A percentile compares a stretch with the other conserved stretches of the same genome.
Conservation (phyloP, 306 rosid species). For the Quercus dentata region DNA sequence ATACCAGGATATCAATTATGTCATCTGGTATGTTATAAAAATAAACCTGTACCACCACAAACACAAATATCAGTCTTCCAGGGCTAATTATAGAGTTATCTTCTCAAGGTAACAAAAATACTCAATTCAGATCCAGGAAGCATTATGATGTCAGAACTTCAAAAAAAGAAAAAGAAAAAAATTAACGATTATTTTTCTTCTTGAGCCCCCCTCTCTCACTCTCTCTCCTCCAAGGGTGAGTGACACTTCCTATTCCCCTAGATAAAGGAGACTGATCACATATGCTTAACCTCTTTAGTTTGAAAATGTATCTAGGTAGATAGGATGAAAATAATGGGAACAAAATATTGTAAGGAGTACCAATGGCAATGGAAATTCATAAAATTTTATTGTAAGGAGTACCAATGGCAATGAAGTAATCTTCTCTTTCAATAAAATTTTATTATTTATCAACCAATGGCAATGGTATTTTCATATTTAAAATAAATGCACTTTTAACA, state of each 20-base stretch:
- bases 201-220: neutral
- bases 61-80: conserved; percentile 16
- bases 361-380: neutral
- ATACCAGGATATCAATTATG: conserved; percentile 77
- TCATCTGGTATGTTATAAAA: conserved; percentile 82
- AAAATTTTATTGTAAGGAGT: neutral
- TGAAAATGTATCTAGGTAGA: neutral
- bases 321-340: neutral
- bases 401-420: neutral
- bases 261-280: neutral
- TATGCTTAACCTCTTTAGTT: neutral
- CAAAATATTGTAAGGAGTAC: neutral
- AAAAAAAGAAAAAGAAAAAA: neutral
- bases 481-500: conserved; percentile 11
- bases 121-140: neutral
- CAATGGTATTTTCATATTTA: neutral
- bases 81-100: neutral
- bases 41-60: conserved; percentile 59
- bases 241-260: too few relatives aligned
- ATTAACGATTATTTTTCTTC: neutral
- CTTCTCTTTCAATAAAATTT: too few relatives aligned
- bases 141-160: neutral
- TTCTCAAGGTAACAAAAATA: neutral
- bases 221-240: too few relatives aligned
- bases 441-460: too few relatives aligned